A percentile compares a stretch with the other conserved stretches of the same genome.
Conservation (phyloP, 1,284 basidiomycete species). For the Rhodotorula sp. region DNA sequence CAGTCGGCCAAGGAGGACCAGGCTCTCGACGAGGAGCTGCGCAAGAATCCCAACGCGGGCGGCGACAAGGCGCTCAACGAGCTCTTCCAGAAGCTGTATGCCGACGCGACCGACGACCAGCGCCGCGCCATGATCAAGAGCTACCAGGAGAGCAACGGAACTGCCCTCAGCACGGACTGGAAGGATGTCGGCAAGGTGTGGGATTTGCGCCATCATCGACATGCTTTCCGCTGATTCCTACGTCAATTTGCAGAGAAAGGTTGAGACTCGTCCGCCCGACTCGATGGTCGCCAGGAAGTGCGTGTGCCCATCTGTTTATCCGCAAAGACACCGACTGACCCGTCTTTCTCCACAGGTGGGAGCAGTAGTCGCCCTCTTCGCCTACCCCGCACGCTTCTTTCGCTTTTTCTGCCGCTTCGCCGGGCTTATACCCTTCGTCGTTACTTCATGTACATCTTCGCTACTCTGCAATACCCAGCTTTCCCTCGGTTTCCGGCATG, state of each 20-base stretch:
- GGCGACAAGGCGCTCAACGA: conserved; percentile 59
- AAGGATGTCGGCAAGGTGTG: conserved; percentile 67
- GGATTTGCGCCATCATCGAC: not conserved
- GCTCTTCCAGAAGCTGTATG: conserved; percentile 62
- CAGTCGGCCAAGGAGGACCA: conserved; percentile 51
- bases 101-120: conserved; percentile 75
- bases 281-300: conserved; percentile 43
- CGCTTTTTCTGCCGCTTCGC: too few species aligned
- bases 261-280: conserved; percentile 41
- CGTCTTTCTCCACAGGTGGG: too few species aligned
- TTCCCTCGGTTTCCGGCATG: not conserved
- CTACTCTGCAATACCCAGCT: not conserved
- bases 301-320: not conserved
- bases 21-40: conserved; percentile 57
- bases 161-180: conserved; percentile 91
- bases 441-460: too few species aligned
- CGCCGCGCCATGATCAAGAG: conserved; percentile 95
- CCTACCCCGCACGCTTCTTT: too few species aligned
- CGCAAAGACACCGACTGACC: not conserved
- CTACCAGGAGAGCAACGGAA: conserved; percentile 62
- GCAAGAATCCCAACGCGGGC: conserved; percentile 76
- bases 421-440: not conserved
- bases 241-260: conserved; percentile 29
- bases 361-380: too few species aligned
- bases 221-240: too few species aligned